These are phyloP conservation scores for Talaromyces trachyspermus DNA, from an alignment of 495 filamentous ascomycete species.

Conservation along the genomic window DNA sequence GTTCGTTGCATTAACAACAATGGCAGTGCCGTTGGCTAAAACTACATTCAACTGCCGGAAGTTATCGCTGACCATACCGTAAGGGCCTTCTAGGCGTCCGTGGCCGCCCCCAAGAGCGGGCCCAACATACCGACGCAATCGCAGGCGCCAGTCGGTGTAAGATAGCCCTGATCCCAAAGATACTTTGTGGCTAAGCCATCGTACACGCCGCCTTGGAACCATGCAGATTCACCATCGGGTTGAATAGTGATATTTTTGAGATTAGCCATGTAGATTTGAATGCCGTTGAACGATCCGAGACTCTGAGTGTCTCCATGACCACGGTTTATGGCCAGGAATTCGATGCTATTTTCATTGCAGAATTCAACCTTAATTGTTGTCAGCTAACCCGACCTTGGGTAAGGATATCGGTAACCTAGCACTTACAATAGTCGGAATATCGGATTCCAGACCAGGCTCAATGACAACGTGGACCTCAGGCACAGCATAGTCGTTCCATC, in stretches of 20 bases:
- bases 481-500: neutral
- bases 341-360: conserved; percentile 23
- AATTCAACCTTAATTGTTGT: conserved; percentile 16
- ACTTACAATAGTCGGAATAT: neutral
- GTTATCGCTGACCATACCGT: conserved; percentile 12
- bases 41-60: conserved; percentile 10
- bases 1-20: conserved; percentile 7
- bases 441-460: neutral
- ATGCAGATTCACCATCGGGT: neutral
- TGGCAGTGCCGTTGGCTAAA: conserved; percentile 11
- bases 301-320: conserved; percentile 21
- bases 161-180: neutral
- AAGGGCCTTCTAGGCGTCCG: conserved; percentile 11
- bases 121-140: conserved; percentile 13
- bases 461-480: neutral
- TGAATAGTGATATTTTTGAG: neutral
- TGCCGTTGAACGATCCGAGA: neutral
- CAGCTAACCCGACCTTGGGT: neutral
- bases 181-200: neutral
- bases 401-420: too few species aligned
- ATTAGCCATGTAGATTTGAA: neutral
- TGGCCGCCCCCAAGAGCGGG: conserved; percentile 14
- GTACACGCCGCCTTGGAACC: neutral
- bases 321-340: conserved; percentile 30
- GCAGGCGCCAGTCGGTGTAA: conserved; percentile 4